Evolutionary conservation across 2,329 filamentous ascomycete genomes (phyloP).

Genomic region (Cladophialophora yegresii): DNA sequence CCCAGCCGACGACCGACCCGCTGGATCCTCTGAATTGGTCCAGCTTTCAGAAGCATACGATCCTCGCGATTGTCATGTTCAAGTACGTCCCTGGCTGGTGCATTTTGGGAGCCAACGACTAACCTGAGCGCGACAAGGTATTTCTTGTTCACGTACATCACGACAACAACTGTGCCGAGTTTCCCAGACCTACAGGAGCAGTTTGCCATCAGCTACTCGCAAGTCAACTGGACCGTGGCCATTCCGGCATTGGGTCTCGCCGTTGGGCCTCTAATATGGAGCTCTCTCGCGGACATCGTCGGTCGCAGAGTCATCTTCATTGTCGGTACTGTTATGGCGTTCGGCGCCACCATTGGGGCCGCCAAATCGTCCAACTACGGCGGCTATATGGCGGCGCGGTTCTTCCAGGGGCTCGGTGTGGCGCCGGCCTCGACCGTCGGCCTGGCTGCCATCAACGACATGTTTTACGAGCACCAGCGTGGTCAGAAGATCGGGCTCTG

Average conservation of each 20-base stretch:
- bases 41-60: conserved; percentile 50
- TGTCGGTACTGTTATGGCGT: conserved; percentile 47
- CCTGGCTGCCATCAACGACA: conserved; percentile 56
- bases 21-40: conserved; percentile 61
- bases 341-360: conserved; percentile 48
- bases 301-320: conserved; percentile 56
- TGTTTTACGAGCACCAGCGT: conserved; percentile 60
- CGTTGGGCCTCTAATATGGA: conserved; percentile 55
- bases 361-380: conserved; percentile 47
- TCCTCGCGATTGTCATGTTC: conserved; percentile 57
- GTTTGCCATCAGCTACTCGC: conserved; percentile 49
- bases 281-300: conserved; percentile 55
- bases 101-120: neutral
- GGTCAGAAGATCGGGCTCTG: conserved; percentile 59
- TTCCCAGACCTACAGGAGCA: conserved; percentile 54
- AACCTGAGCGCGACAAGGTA: conserved; percentile 44
- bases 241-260: conserved; percentile 55
- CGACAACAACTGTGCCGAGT: conserved; percentile 59
- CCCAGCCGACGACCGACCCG: conserved; percentile 49
- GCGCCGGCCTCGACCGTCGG: conserved; percentile 58
- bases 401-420: conserved; percentile 61
- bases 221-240: conserved; percentile 60
- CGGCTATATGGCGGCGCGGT: conserved; percentile 60
- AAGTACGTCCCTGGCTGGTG: conserved; percentile 44
- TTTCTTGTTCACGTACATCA: conserved; percentile 62